Percentiles rank a stretch among this genome's conserved stretches.
These are phyloP conservation scores for Cytospora mali DNA, from an alignment of 2,329 filamentous ascomycete species.

Conservation along the genomic window DNA sequence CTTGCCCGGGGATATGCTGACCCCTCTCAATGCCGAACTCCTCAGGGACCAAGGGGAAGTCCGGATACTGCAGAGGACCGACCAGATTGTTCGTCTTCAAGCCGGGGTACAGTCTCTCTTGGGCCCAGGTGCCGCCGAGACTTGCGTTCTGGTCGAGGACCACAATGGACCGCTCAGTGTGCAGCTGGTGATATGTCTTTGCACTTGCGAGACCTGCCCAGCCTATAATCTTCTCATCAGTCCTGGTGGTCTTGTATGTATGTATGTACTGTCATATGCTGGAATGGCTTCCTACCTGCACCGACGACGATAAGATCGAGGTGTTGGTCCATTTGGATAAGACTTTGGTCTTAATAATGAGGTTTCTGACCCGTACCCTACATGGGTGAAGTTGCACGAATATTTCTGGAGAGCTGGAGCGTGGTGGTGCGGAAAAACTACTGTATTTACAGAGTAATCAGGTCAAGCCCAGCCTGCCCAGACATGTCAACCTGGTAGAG, in stretches of 20 bases:
- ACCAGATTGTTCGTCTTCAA: slow-evolving; percentile 75
- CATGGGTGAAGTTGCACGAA: neutral
- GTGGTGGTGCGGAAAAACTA: neutral
- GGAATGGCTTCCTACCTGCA: slow-evolving; percentile 41
- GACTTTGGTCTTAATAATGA: neutral
- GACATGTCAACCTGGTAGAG: no score
- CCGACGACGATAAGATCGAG: slow-evolving; percentile 38
- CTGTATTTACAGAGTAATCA: no score
- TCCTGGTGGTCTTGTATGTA: neutral
- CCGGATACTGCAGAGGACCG: slow-evolving; percentile 73
- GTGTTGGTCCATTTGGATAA: neutral
- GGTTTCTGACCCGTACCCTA: no score
- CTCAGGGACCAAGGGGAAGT: slow-evolving; percentile 68
- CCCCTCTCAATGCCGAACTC: slow-evolving; percentile 51
- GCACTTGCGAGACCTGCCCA: slow-evolving; percentile 62
- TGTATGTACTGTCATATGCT: neutral
- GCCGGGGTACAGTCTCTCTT: slow-evolving; percentile 66
- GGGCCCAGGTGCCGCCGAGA: slow-evolving; percentile 71
- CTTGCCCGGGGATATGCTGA: slow-evolving; percentile 51
- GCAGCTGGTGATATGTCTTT: slow-evolving; percentile 61
- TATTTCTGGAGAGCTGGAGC: neutral
- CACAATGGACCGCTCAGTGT: slow-evolving; percentile 58
- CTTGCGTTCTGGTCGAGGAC: slow-evolving; percentile 61
- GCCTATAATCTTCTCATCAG: slow-evolving; percentile 36
- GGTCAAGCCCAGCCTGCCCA: no score